These are phyloP conservation scores for Exophiala calicioides DNA, from an alignment of 2,329 filamentous ascomycete species.

Conservation along the genomic window DNA sequence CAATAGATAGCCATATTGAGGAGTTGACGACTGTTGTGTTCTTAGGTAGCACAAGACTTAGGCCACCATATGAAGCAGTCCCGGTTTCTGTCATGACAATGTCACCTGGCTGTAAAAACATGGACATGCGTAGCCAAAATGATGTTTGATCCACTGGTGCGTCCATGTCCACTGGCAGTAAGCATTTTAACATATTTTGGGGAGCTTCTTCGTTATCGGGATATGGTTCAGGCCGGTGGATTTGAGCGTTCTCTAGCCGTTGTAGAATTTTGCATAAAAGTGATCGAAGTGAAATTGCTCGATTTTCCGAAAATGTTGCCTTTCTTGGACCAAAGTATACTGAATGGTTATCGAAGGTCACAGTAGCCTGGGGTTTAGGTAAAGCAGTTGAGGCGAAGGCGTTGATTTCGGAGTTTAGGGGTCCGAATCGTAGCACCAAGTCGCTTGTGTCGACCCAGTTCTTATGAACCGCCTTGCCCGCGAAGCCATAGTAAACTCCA, in stretches of 20 bases:
- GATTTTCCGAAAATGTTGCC: too few species aligned
- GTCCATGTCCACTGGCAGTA: too few species aligned
- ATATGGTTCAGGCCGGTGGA: too few species aligned
- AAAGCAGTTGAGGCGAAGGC: slow-evolving; percentile 33
- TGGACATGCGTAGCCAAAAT: slow-evolving; percentile 61
- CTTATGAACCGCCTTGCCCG: slow-evolving; percentile 38
- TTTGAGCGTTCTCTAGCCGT: too few species aligned
- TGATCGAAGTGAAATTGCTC: too few species aligned
- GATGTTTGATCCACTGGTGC: slow-evolving; percentile 60
- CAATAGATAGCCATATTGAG: slow-evolving; percentile 61
- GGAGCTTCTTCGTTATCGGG: too few species aligned
- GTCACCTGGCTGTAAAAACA: slow-evolving; percentile 54
- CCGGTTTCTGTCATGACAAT: slow-evolving; percentile 62
- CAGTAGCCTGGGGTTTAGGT: slow-evolving; percentile 49
- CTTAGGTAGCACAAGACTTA: slow-evolving; percentile 53
- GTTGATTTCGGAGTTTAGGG: slow-evolving; percentile 50
- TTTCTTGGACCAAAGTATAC: slow-evolving; percentile 70
- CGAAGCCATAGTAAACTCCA: slow-evolving; percentile 50
- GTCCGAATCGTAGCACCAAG: slow-evolving; percentile 49
- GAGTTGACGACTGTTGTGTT: slow-evolving; percentile 51
- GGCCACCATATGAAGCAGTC: slow-evolving; percentile 59
- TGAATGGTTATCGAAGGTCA: slow-evolving; percentile 76
- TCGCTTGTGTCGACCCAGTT: slow-evolving; percentile 46
- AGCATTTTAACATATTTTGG: too few species aligned
- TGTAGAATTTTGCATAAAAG: too few species aligned